These are phyloP conservation scores for Jatropha multifida DNA, from an alignment of 441 rosid genomes.

Conservation along the genomic window DNA sequence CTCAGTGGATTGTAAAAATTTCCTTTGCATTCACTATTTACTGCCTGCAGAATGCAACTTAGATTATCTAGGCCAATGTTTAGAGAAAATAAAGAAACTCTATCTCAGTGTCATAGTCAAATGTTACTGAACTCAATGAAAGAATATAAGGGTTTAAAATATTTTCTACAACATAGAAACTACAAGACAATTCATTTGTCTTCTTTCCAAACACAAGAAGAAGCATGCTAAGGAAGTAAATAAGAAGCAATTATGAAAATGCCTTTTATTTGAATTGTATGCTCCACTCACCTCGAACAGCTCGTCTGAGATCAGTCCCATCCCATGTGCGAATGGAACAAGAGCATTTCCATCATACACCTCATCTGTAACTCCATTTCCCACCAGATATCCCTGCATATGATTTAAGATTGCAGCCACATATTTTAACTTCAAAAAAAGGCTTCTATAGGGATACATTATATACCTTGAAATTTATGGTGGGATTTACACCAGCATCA, in stretches of 20 bases:
- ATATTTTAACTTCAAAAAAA: slow-evolving; percentile 15
- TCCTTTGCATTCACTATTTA: slow-evolving; percentile 48
- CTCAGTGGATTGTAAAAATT: slow-evolving; percentile 35
- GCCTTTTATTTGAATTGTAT: neutral
- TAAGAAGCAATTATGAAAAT: slow-evolving; percentile 11
- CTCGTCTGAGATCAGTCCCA: slow-evolving; percentile 78
- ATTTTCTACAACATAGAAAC: too few species aligned
- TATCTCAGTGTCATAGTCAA: neutral
- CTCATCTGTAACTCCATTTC: slow-evolving; percentile 76
- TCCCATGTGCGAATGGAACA: slow-evolving; percentile 84
- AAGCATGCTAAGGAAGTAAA: neutral
- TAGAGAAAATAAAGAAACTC: neutral
- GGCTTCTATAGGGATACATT: neutral
- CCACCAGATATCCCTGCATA: slow-evolving; percentile 80
- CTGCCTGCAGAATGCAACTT: slow-evolving; percentile 45
- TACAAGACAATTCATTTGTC: neutral
- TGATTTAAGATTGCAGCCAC: neutral
- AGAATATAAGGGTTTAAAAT: neutral
- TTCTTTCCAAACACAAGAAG: neutral
- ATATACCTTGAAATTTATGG: slow-evolving; percentile 67
- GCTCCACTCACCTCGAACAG: slow-evolving; percentile 53
- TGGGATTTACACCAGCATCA: slow-evolving; percentile 48
- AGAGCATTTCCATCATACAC: slow-evolving; percentile 75
- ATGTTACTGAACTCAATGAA: neutral
- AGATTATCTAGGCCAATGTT: slow-evolving; percentile 13